Evolutionary conservation across 306 rosid species (phyloP).

Genomic region (Lotus japonicus): DNA sequence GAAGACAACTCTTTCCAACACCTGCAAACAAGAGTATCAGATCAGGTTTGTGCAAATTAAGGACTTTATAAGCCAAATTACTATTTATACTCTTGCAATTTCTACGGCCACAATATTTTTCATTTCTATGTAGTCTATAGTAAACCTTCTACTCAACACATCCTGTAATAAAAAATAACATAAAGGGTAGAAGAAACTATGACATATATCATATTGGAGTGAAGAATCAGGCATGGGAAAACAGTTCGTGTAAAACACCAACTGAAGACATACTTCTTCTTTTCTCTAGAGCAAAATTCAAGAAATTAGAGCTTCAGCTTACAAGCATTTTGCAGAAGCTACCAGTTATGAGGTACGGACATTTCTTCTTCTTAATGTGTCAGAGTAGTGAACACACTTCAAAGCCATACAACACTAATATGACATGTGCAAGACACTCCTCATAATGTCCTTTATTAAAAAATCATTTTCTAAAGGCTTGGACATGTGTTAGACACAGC

Average conservation of each 20-base stretch:
- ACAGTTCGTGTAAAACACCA: neutral
- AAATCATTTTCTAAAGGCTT: too few species aligned
- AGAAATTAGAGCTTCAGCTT: slow-evolving; percentile 3
- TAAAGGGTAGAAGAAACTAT: neutral
- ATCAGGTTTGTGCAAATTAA: neutral
- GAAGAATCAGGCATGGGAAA: neutral
- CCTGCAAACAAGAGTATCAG: slow-evolving; percentile 45
- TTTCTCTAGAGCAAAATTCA: neutral
- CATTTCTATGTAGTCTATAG: neutral
- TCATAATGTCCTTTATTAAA: too few species aligned
- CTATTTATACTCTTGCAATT: neutral
- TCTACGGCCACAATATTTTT: neutral
- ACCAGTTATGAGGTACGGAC: neutral
- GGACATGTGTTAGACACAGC: too few species aligned
- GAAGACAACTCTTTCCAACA: slow-evolving; percentile 98
- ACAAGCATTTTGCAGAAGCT: neutral
- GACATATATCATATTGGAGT: neutral
- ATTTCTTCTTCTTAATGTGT: too few species aligned
- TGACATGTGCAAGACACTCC: too few species aligned
- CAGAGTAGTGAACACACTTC: too few species aligned
- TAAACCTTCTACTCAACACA: neutral
- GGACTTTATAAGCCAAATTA: neutral
- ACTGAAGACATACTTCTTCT: neutral
- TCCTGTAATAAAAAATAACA: neutral
- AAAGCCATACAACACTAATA: too few species aligned